These are phyloP conservation scores for Nymphaea colorata DNA, from an alignment of 164 flowering plant genomes.

Conservation along the genomic window DNA sequence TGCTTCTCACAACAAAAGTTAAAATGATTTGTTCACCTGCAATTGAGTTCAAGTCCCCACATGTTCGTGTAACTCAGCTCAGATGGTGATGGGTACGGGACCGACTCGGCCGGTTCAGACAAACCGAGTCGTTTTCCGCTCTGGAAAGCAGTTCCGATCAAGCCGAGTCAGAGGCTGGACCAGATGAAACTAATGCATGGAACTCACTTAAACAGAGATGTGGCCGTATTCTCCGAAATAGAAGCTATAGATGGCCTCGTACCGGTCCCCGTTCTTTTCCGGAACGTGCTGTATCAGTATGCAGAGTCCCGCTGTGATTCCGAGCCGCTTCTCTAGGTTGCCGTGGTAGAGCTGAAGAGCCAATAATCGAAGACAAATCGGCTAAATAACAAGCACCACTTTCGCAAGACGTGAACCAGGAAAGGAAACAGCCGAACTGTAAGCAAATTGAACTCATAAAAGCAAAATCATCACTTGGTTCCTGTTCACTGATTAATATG, in stretches of 20 bases:
- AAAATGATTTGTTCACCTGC: too few species aligned
- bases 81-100: too few species aligned
- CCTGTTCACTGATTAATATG: too few species aligned
- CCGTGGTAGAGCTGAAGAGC: conserved; percentile 35
- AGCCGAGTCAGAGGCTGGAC: too few species aligned
- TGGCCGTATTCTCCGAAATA: conserved; percentile 74
- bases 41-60: too few species aligned
- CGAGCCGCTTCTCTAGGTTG: conserved; percentile 44
- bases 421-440: background rate
- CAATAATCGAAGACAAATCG: background rate
- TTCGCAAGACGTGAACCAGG: background rate
- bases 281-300: conserved; percentile 42
- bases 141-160: too few species aligned
- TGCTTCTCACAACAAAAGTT: too few species aligned
- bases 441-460: background rate
- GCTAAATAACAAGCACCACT: background rate
- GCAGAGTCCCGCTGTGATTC: conserved; percentile 53
- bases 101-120: too few species aligned
- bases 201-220: conserved; percentile 23
- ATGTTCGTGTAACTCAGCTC: too few species aligned
- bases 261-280: conserved; percentile 55
- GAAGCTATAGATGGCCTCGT: conserved; percentile 65
- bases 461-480: background rate
- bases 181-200: background rate
- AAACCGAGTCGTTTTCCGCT: too few species aligned